Base-by-base conservation (phyloP, 2,329 filamentous ascomycete genomes). In the Rhynchosporium secalis region DNA sequence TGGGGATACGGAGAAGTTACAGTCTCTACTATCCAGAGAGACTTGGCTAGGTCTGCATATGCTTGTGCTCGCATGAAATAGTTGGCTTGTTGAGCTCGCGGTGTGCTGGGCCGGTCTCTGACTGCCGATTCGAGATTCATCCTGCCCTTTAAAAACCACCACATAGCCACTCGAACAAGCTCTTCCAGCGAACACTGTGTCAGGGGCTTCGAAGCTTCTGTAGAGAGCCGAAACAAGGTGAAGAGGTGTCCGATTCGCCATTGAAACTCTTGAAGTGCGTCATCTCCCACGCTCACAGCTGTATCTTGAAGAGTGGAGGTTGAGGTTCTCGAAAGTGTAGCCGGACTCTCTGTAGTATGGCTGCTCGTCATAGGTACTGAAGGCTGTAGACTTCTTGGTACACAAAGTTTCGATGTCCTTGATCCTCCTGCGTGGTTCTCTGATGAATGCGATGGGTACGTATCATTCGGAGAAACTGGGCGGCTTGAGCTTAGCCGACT, bases 81-180 rank as follows among this genome's bases (percentile, higher is more conserved):
- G 66, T 79, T 82, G 69, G 82, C 77, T 72, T 81, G 78, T 67
- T 85, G 78, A 8, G 76, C 78, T 64, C 86, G 81, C 4, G 82
- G 79, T 47, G 76, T 80, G 41, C 79, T 76, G 36, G 87, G 82
- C 6, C 85, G 82, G 58, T 85, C 86, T 64, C 91, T 83, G 52
- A 96, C 86, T 45, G 88, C 80, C 12, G 78, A 76, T 74, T 96
- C 93, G 57, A 96, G 80, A 9, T 87, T 86, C 71, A 87, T 85
- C 65, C 92, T 87, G 26, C 92, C 93, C 68, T 86, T 89, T 51
- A 96, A 73, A 71, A 96, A 96, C 93, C 93, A 97, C 93, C 93
- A 97, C 0, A 91, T 79, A 3, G 86, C 87, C 29, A 87, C 88
- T 62, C 90, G 83, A 9, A 89, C 80, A 78, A 93, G 88, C 63